Conservation (phyloP, 2,329 filamentous ascomycete species). For the Fusarium sp. region DNA sequence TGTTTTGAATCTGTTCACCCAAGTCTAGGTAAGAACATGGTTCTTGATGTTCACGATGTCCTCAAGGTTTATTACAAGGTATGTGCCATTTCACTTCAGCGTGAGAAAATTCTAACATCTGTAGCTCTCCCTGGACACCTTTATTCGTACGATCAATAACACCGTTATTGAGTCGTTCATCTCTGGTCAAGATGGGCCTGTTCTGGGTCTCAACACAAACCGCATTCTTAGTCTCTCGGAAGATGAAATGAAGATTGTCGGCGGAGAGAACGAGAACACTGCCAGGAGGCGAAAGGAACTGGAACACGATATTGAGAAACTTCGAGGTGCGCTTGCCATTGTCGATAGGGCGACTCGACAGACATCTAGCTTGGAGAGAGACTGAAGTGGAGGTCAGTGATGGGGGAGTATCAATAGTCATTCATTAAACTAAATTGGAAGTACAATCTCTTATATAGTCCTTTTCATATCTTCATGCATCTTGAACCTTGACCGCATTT, state of each 20-base stretch:
- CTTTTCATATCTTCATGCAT: neutral
- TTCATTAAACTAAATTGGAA: neutral
- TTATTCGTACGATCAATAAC: slow-evolving; percentile 40
- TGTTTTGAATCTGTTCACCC: slow-evolving; percentile 26
- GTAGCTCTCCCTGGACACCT: slow-evolving; percentile 47
- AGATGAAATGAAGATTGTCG: slow-evolving; percentile 23
- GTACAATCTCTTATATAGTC: neutral
- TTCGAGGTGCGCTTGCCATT: slow-evolving; percentile 27
- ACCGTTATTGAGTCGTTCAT: slow-evolving; percentile 32
- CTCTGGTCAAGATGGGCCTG: slow-evolving; percentile 28
- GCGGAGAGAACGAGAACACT: slow-evolving; percentile 34
- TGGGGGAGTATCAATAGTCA: neutral
- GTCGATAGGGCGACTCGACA: slow-evolving; percentile 33
- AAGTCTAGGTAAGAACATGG: slow-evolving; percentile 43
- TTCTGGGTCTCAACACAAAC: slow-evolving; percentile 21
- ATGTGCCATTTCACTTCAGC: neutral
- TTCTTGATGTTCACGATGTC: slow-evolving; percentile 52
- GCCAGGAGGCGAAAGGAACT: slow-evolving; percentile 26
- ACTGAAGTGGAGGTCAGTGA: neutral
- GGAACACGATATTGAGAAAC: slow-evolving; percentile 33
- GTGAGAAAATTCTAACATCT: neutral
- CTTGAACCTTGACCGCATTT: slow-evolving; percentile 3
- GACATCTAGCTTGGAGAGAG: slow-evolving; percentile 8
- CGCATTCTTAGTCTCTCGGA: slow-evolving; percentile 20
- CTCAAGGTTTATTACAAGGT: slow-evolving; percentile 55